Evolutionary conservation across 345 rosid genomes (phyloP).

Genomic region (Acer negundo): DNA sequence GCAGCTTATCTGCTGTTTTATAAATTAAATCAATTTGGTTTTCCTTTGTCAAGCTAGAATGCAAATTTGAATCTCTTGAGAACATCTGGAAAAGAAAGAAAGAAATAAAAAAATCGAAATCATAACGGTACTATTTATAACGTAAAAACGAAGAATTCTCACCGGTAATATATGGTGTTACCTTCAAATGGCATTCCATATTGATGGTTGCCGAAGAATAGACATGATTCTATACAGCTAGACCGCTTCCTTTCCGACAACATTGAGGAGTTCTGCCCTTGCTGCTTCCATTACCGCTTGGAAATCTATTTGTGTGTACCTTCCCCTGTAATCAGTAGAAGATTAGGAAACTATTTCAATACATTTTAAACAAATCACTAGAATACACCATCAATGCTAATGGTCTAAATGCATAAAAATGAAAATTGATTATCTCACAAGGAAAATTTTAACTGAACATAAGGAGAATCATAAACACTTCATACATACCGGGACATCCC

Average conservation of each 20-base stretch:
- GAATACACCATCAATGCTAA: neutral
- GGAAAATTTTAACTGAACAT: too few relatives aligned
- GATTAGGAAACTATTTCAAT: neutral
- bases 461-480: too few relatives aligned
- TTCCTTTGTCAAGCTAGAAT: neutral
- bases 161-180: neutral
- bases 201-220: neutral
- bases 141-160: neutral
- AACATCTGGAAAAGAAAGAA: neutral
- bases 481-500: too few relatives aligned
- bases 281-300: conserved; percentile 81
- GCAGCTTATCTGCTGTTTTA: neutral
- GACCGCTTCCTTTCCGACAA: conserved; percentile 42
- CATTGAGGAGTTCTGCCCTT: conserved; percentile 61
- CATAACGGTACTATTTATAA: neutral
- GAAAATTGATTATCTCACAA: too few relatives aligned
- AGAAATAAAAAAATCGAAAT: neutral
- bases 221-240: conserved; percentile 20
- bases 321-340: conserved; percentile 57
- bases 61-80: neutral
- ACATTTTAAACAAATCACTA: conserved; percentile 8
- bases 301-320: conserved; percentile 70
- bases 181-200: conserved; percentile 4
- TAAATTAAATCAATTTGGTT: neutral
- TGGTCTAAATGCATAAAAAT: neutral